Percentiles rank a stretch among this genome's conserved stretches.
These are phyloP conservation scores for Platanus orientalis DNA, from an alignment of 164 flowering plant genomes.

Conservation along the genomic window DNA sequence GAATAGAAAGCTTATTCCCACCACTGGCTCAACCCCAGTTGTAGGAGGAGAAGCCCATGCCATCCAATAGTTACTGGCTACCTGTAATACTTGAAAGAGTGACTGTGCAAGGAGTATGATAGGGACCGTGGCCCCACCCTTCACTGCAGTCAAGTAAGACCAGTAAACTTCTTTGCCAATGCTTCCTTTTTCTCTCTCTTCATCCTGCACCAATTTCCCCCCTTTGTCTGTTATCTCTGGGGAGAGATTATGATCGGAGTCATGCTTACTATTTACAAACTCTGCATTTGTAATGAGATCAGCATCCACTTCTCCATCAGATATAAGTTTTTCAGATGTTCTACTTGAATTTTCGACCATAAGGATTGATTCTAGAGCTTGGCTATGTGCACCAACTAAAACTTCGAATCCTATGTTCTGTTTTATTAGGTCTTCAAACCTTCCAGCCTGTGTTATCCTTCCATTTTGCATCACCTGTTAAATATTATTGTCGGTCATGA, in stretches of 20 bases:
- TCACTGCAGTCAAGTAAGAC: conserved; percentile 69
- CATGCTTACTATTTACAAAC: conserved; percentile 18
- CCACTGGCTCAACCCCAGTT: conserved; percentile 27
- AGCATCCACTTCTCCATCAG: conserved; percentile 24
- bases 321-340: conserved; percentile 19
- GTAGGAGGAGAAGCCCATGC: conserved; percentile 90
- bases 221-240: conserved; percentile 52
- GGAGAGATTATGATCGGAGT: conserved; percentile 49
- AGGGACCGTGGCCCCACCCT: conserved; percentile 68
- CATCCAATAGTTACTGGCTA: conserved; percentile 96
- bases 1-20: conserved; percentile 42
- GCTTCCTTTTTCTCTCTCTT: conserved; percentile 91
- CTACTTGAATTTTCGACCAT: conserved; percentile 55
- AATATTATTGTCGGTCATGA: conserved; percentile 21
- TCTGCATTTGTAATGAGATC: conserved; percentile 18
- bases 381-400: conserved; percentile 86
- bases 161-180: conserved; percentile 85
- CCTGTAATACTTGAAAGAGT: conserved; percentile 67
- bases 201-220: conserved; percentile 74
- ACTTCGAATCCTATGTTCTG: conserved; percentile 81
- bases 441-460: conserved; percentile 75
- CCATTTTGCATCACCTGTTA: conserved; percentile 95
- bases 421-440: conserved; percentile 64
- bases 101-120: conserved; percentile 73
- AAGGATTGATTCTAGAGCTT: conserved; percentile 71